phyloP scores from a whole-genome alignment of 169 alveolate genomes.

The Miamiensis avidus region DNA sequence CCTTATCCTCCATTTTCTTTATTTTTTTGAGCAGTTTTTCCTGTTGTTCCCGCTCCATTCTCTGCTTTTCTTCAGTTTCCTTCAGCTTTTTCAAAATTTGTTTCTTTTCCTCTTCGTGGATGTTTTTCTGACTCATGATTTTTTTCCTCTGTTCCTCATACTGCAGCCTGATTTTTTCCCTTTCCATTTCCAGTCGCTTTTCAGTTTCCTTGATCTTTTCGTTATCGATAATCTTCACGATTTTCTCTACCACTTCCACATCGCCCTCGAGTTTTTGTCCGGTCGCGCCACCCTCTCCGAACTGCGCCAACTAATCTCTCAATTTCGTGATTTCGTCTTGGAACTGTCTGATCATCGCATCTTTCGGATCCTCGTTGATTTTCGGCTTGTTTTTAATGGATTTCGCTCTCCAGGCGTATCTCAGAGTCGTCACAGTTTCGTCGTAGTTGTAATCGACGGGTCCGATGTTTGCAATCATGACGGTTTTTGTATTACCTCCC shows the following conservation, averaged over 20 bases:
- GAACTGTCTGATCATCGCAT: conserved; percentile 65
- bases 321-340: conserved; percentile 84
- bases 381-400: conserved; percentile 89
- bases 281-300: conserved; percentile 37
- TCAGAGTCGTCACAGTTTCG: conserved; percentile 90
- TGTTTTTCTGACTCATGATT: conserved; percentile 60
- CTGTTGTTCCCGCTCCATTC: conserved; percentile 66
- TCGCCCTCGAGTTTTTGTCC: conserved; percentile 13
- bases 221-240: conserved; percentile 54
- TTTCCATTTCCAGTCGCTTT: conserved; percentile 68
- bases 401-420: conserved; percentile 92
- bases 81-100: conserved; percentile 62
- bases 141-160: conserved; percentile 62
- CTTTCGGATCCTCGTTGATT: conserved; percentile 91
- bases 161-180: conserved; percentile 57
- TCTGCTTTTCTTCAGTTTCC: conserved; percentile 70
- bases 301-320: conserved; percentile 60
- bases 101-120: conserved; percentile 82
- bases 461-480: conserved; percentile 91
- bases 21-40: conserved; percentile 74
- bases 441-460: conserved; percentile 91
- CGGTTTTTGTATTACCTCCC: conserved; percentile 97
- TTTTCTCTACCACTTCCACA: conserved; percentile 57
- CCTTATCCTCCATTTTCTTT: conserved; percentile 82
- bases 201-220: conserved; percentile 69